Evolutionary conservation across 352 stramenopile species (phyloP).

Genomic region (Blastocystis sp.): DNA sequence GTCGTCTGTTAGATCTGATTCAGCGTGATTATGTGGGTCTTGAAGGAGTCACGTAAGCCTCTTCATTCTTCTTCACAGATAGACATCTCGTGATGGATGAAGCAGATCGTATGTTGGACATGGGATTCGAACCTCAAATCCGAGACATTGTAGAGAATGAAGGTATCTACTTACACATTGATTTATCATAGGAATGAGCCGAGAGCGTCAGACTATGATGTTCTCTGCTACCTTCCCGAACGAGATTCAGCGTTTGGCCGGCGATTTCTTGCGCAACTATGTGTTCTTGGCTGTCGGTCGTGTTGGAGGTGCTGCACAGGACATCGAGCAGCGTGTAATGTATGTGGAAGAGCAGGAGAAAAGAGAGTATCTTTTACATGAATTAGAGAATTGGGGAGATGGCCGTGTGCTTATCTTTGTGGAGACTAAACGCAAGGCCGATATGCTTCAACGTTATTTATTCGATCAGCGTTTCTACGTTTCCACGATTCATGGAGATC

Average conservation of each 20-base stretch:
- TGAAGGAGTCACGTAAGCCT: conserved; percentile 80
- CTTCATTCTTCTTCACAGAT: neutral
- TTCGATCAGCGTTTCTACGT: conserved; percentile 84
- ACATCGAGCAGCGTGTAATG: conserved; percentile 94
- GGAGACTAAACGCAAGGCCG: conserved; percentile 93
- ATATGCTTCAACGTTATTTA: conserved; percentile 91
- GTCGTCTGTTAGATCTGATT: conserved; percentile 92
- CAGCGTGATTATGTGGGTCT: conserved; percentile 86
- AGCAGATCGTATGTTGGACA: conserved; percentile 98
- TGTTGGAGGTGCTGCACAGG: conserved; percentile 91
- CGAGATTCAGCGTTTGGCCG: conserved; percentile 90
- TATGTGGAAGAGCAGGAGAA: conserved; percentile 96
- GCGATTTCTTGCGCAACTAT: conserved; percentile 96
- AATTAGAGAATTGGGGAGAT: conserved; percentile 86
- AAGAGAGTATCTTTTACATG: conserved; percentile 89
- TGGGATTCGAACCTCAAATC: conserved; percentile 99
- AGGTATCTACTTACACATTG: conserved; percentile 68
- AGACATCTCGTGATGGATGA: conserved; percentile 94
- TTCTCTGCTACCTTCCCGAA: conserved; percentile 98
- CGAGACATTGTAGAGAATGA: conserved; percentile 95
- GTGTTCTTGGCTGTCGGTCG: conserved; percentile 97
- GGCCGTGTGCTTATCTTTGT: conserved; percentile 84
- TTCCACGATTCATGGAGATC: conserved; percentile 93
- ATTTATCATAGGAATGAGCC: conserved; percentile 63
- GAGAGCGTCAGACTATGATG: conserved; percentile 97